These are phyloP conservation scores for Eucalyptus tenuipes DNA, from an alignment of 345 rosid species.

Conservation along the genomic window DNA sequence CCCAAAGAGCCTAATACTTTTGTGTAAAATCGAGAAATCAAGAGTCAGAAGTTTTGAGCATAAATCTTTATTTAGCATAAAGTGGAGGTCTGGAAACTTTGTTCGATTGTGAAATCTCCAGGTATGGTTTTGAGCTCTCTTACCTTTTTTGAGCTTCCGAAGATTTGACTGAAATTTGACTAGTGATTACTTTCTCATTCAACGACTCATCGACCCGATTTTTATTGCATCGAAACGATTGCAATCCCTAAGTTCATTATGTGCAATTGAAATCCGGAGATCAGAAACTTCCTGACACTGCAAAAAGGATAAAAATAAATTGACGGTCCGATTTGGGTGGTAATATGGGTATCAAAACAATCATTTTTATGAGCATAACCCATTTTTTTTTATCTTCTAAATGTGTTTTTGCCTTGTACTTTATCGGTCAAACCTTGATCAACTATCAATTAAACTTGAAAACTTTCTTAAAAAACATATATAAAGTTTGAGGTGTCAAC, in stretches of 20 bases:
- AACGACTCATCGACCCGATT: background rate
- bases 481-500: too few species aligned
- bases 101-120: background rate
- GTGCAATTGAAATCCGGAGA: background rate
- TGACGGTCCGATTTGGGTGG: background rate
- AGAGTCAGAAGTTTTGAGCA: background rate
- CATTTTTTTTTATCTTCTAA: background rate
- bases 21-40: background rate
- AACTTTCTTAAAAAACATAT: too few species aligned
- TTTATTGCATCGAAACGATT: background rate
- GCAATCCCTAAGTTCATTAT: background rate
- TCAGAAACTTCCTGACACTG: background rate
- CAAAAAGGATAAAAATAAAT: background rate
- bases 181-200: background rate
- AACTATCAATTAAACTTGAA: too few species aligned
- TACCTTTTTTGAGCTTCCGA: background rate
- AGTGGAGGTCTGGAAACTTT: background rate
- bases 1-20: background rate
- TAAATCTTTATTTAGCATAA: background rate
- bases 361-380: background rate
- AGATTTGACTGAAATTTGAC: background rate
- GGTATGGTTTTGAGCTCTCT: background rate
- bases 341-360: background rate
- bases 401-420: background rate
- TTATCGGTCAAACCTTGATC: background rate